phyloP scores from a whole-genome alignment of 176 grass and related monocot genomes.

The Carex myosuroides region DNA sequence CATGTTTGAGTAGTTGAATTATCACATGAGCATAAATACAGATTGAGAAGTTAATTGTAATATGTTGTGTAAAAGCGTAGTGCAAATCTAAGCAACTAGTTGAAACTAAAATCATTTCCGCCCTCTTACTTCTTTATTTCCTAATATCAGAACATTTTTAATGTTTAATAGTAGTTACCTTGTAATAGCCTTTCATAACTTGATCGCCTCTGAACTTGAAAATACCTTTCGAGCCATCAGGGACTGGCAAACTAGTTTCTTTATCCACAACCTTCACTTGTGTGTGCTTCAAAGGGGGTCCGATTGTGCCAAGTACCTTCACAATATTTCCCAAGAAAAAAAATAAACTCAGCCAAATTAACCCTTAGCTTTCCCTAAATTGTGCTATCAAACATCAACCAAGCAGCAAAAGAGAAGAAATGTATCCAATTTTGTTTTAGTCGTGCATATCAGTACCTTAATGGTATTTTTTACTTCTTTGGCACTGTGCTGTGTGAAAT shows the following conservation, averaged over 20 bases:
- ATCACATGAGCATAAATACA: not conserved
- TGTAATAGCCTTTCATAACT: constrained; percentile 97
- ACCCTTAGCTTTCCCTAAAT: not conserved
- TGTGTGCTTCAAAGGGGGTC: constrained; percentile 59
- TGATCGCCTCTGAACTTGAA: constrained; percentile 71
- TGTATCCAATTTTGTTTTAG: not conserved
- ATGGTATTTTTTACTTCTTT: not conserved
- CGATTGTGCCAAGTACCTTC: constrained; percentile 89
- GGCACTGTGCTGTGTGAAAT: not conserved
- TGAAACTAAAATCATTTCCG: not conserved
- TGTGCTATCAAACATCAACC: not conserved
- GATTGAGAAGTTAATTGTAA: not conserved
- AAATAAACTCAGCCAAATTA: not conserved
- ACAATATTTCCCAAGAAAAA: constrained; percentile 15
- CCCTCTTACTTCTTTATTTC: not conserved
- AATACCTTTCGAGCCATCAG: constrained; percentile 84
- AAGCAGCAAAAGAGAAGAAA: not conserved
- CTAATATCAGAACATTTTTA: not conserved
- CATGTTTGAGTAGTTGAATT: not conserved
- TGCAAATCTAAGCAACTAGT: not conserved
- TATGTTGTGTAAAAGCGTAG: not conserved
- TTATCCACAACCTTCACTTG: constrained; percentile 71
- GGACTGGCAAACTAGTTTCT: constrained; percentile 42
- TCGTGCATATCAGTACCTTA: not conserved
- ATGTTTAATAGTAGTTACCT: constrained; percentile 33